A percentile compares a stretch with the other conserved stretches of the same genome.
phyloP scores from a whole-genome alignment of 1,139 yeast genomes.

The Lodderomyces margitis region DNA sequence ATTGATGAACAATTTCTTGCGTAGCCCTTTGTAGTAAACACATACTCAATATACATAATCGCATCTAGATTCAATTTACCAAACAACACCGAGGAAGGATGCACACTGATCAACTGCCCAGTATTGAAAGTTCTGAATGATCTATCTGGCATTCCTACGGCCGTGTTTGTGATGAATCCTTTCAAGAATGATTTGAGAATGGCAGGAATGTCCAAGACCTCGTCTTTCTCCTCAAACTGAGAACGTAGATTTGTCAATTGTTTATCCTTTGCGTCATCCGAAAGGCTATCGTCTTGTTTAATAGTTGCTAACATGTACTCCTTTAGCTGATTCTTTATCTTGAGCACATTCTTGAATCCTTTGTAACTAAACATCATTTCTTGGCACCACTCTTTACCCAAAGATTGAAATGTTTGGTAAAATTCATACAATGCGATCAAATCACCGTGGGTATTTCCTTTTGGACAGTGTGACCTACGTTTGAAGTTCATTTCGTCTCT shows the following conservation, averaged over 20 bases:
- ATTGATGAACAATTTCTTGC: slow-evolving; percentile 87
- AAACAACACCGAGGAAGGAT: slow-evolving; percentile 87
- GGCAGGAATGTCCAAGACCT: slow-evolving; percentile 50
- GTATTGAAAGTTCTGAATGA: slow-evolving; percentile 81
- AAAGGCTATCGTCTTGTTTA: slow-evolving; percentile 35
- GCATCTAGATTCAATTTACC: slow-evolving; percentile 79
- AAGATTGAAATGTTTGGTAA: slow-evolving; percentile 55
- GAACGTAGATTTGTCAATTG: slow-evolving; percentile 26
- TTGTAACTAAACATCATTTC: slow-evolving; percentile 72
- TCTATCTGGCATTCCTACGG: slow-evolving; percentile 93
- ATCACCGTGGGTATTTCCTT: slow-evolving; percentile 78
- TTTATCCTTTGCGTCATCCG: slow-evolving; percentile 26
- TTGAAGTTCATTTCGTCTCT: slow-evolving; percentile 76
- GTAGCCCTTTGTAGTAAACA: slow-evolving; percentile 88
- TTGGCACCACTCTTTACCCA: slow-evolving; percentile 77
- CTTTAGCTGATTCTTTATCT: slow-evolving; percentile 72
- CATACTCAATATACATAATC: slow-evolving; percentile 91
- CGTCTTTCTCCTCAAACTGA: slow-evolving; percentile 25
- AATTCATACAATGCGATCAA: slow-evolving; percentile 79
- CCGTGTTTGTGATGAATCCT: slow-evolving; percentile 84
- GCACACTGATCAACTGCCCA: slow-evolving; percentile 81
- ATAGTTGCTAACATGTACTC: slow-evolving; percentile 61
- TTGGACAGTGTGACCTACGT: slow-evolving; percentile 61
- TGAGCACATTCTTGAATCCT: slow-evolving; percentile 75
- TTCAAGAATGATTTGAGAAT: slow-evolving; percentile 74